A percentile compares a stretch with the other conserved stretches of the same genome.
These are phyloP conservation scores for Xerocomus amazonicus DNA, from an alignment of 1,284 basidiomycete species.

Conservation along the genomic window DNA sequence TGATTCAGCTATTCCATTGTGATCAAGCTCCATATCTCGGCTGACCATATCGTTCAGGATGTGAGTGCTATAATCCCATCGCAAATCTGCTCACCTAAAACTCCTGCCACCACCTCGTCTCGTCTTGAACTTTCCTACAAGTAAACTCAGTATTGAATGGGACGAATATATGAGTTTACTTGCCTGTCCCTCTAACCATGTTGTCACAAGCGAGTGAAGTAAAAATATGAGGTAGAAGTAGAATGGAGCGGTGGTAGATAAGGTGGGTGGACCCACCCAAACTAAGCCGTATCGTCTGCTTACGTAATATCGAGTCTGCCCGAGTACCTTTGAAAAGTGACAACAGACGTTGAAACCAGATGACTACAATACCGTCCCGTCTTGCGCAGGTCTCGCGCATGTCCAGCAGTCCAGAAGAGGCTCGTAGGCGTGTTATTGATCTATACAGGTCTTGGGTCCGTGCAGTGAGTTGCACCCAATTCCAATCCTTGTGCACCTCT, in stretches of 20 bases:
- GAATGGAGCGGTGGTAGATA: slow-evolving; percentile 12
- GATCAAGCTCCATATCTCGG: slow-evolving; percentile 55
- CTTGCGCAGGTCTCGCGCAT: slow-evolving; percentile 70
- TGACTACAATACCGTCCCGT: slow-evolving; percentile 90
- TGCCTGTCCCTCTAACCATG: slow-evolving; percentile 61
- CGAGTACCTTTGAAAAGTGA: not conserved
- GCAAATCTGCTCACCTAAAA: slow-evolving; percentile 53
- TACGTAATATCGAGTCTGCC: slow-evolving; percentile 15
- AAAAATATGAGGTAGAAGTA: not conserved
- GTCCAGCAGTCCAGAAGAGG: slow-evolving; percentile 63
- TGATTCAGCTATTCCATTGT: slow-evolving; percentile 58
- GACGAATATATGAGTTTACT: slow-evolving; percentile 4
- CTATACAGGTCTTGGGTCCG: slow-evolving; percentile 95
- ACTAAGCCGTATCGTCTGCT: not conserved
- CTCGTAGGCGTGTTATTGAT: slow-evolving; percentile 67
- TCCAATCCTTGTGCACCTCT: not conserved
- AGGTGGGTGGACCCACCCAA: not conserved
- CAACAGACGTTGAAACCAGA: slow-evolving; percentile 30
- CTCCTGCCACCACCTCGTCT: slow-evolving; percentile 83
- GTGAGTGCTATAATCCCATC: slow-evolving; percentile 7
- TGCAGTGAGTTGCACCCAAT: slow-evolving; percentile 51
- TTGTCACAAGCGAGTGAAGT: slow-evolving; percentile 7
- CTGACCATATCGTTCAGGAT: slow-evolving; percentile 33
- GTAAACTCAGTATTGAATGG: not conserved
- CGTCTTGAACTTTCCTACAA: slow-evolving; percentile 74